Base-by-base conservation (phyloP, 345 rosid species). In the Syzygium aqueum region DNA sequence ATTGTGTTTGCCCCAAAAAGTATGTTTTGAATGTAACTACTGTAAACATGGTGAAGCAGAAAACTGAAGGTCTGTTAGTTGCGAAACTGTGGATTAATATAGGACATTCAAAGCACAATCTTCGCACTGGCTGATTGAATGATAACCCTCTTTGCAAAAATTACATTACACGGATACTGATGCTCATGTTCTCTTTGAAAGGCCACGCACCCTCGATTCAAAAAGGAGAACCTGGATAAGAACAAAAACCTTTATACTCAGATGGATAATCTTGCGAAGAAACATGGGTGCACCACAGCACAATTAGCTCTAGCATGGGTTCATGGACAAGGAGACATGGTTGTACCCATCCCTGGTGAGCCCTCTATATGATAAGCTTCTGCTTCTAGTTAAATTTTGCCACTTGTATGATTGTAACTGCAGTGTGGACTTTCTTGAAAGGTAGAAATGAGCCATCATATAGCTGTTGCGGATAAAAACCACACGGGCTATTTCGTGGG, bases 281-380 rank as follows among this genome's bases (percentile, higher is more conserved):
- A 91, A 89, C 91, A 88, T 83, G 88, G 87, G 49, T 93, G 96
- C 84, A 53, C 93, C 84, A 90, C 94, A 28, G 89, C 91, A 51
- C 95, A 93, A 88, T 89, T 93, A 19, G 93, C 94, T 23, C 88
- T 94, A 28, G 94, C 95, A n/a, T 94, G 96, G 96, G 51, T 94
- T 89, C 91, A 91, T n/a, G 86, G 88, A 54, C 93, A 93, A 86
- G 93, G 93, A 51, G 91, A 92, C 54, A 93, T 87, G 85, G 93
- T 92, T 87, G 94, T 91, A 22, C 96, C 96, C 21, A 93, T 93
- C 86, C 95, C 95, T 49, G 94, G 95, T 94, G 61, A 88, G 91
- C 84, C 22, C 27, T 61, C 8, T 2, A 51, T 87, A 23, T 22
- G 53, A 82, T 65, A 16, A 46, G 12, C 77, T 28, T 85, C 78